These are phyloP conservation scores for Penicillium sp. DNA, from an alignment of 2,329 filamentous ascomycete genomes.

Conservation along the genomic window DNA sequence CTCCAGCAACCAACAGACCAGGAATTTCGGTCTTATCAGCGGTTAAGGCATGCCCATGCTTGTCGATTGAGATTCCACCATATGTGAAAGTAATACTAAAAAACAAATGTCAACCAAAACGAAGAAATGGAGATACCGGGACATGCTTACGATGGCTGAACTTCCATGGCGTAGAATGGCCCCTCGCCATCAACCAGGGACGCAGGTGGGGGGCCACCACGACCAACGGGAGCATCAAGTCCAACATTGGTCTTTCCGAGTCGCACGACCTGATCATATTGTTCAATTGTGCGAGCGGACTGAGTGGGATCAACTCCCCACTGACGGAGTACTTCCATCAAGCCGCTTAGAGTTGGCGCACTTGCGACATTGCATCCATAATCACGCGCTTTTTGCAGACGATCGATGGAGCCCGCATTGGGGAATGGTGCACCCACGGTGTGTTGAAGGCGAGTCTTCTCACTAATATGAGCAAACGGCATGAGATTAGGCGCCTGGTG, in stretches of 20 bases:
- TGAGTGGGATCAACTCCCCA: slow-evolving; percentile 24
- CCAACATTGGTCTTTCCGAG: slow-evolving; percentile 3
- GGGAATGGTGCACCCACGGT: slow-evolving; percentile 23
- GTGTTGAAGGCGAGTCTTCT: slow-evolving; percentile 24
- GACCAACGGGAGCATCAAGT: slow-evolving; percentile 20
- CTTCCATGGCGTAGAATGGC: slow-evolving; percentile 29
- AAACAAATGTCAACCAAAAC: background rate
- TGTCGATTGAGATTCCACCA: slow-evolving; percentile 27
- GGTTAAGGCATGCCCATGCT: slow-evolving; percentile 25
- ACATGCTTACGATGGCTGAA: slow-evolving; percentile 29
- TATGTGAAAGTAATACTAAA: slow-evolving; percentile 31
- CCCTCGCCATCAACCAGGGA: slow-evolving; percentile 26
- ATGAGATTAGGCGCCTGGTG: background rate
- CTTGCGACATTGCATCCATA: slow-evolving; percentile 28
- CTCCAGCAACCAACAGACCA: slow-evolving; percentile 27
- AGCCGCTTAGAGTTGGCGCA: slow-evolving; percentile 17
- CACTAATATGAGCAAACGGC: slow-evolving; percentile 8
- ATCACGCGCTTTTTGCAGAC: slow-evolving; percentile 25
- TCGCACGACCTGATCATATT: slow-evolving; percentile 21
- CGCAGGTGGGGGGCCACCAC: slow-evolving; percentile 11
- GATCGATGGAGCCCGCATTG: slow-evolving; percentile 28
- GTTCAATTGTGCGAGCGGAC: slow-evolving; percentile 19
- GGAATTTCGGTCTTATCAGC: slow-evolving; percentile 18
- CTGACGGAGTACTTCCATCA: slow-evolving; percentile 15
- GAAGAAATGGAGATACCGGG: accelerated